Evolutionary conservation across 345 rosid species (phyloP), one percentile per base, ranked within the genome.

Genomic region (Eucalyptus pauciflora): DNA sequence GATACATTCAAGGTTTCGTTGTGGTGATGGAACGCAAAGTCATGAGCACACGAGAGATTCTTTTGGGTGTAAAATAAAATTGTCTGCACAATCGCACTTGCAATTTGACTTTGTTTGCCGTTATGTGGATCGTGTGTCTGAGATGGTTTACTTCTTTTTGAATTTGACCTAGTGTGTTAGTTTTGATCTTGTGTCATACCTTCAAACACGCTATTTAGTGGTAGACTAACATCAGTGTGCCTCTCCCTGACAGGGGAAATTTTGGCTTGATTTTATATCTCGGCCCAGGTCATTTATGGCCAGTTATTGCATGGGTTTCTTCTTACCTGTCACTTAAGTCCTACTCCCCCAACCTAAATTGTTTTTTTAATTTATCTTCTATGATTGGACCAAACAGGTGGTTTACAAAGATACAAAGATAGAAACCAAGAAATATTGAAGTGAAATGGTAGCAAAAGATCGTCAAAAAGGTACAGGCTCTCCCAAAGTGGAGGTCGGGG

Each of bases 401-500:
- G 48, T 76, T 76, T 22, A 41, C 83, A 76, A 41, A 71, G 81
- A 71, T 71, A 37, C 46, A 37, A 25, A 41, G 85, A 41, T 76
- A 41, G 27, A 41, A 62, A 27, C 37, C 89, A 81, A 56, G 76
- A 15, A 60, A 29, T 54, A 60, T 14, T 71, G 56, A 54, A 88
- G 87, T 79, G 86, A 54, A 79, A 97, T 97, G 99, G 98, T 94
- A 89, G 95, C 96, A 43, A 96, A 93, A 91, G 98, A 94, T 85
- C 93, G 92, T 41, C 92, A 89, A 90, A 94, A 88, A 90, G 83
- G 93, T 60, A 92, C 93, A 51, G 95, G 91, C 81, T 93, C 97
- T 86, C 94, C 95, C 56, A 96, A 91, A 88, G 97, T 89, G 88
- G 98, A 95, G 94, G 98, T 97, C 92, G 99, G 99, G 15, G 99